A percentile compares a stretch with the other conserved stretches of the same genome.
Evolutionary conservation across 805 yeast species (phyloP).

Genomic region (Priceomyces medius): DNA sequence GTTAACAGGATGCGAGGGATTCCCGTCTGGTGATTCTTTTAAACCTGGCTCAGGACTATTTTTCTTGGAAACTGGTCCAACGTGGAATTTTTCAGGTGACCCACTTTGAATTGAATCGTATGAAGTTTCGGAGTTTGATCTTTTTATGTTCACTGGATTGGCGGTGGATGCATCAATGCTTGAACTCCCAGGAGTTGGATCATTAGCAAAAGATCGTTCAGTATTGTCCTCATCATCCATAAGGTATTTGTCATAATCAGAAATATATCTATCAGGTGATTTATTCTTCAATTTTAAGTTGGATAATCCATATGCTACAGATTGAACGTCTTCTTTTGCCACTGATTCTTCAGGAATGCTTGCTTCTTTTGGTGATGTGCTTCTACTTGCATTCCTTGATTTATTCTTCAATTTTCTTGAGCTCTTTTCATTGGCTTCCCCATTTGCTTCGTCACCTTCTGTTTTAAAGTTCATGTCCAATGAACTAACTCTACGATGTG

Average conservation of each 20-base stretch:
- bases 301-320: constrained; percentile 15
- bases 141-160: constrained; percentile 1
- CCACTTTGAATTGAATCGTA: constrained; percentile 2
- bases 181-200: not conserved
- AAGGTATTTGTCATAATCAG: constrained; percentile 25
- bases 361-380: not conserved
- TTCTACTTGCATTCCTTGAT: not conserved
- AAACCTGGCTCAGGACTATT: not conserved
- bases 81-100: not conserved
- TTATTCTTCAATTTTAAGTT: constrained; percentile 14
- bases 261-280: constrained; percentile 19
- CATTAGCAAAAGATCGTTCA: not conserved
- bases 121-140: constrained; percentile 3
- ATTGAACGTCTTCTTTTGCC: not conserved
- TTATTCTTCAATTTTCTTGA: not conserved
- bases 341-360: not conserved
- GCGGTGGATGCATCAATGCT: not conserved
- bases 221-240: constrained; percentile 16
- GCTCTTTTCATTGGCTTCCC: not conserved
- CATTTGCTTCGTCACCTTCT: not conserved
- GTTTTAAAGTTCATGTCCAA: constrained; percentile 18
- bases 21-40: not conserved
- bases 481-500: constrained; percentile 16
- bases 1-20: not conserved
- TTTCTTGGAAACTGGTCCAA: not conserved